Percentiles rank a stretch among this genome's conserved stretches.
These are phyloP conservation scores for Penicillium samsonianum DNA, from an alignment of 495 filamentous ascomycete genomes.

Conservation along the genomic window DNA sequence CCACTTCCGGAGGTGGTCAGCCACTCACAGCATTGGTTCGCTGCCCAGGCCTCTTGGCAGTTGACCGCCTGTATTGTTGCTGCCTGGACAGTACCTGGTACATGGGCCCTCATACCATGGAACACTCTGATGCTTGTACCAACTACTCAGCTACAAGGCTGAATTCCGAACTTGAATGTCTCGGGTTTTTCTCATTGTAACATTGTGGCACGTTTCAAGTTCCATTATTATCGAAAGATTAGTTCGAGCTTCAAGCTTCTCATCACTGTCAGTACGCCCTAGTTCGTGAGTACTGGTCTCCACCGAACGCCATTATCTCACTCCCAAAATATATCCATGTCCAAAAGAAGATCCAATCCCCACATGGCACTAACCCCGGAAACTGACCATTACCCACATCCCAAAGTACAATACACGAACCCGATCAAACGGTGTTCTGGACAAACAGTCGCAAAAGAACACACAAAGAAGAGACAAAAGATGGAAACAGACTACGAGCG, in stretches of 20 bases:
- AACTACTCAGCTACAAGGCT: not conserved
- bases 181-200: not conserved
- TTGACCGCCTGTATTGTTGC: conserved; percentile 28
- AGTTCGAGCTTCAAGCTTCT: conserved; percentile 11
- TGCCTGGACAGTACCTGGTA: conserved; percentile 22
- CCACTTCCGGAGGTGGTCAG: not conserved
- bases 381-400: conserved; percentile 3
- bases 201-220: conserved; percentile 1
- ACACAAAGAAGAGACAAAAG: conserved; percentile 11
- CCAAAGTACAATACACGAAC: conserved; percentile 15
- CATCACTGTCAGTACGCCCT: conserved; percentile 1
- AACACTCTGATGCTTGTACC: not conserved
- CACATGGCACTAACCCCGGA: not conserved
- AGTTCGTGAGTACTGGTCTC: not conserved
- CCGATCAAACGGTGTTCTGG: conserved; percentile 8
- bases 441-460: conserved; percentile 12
- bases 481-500: conserved; percentile 18
- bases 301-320: not conserved
- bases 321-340: not conserved
- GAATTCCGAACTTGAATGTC: not conserved
- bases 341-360: not conserved
- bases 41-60: conserved; percentile 9
- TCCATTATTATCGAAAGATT: conserved; percentile 7
- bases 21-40: conserved; percentile 18
- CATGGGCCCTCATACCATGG: not conserved